These are phyloP conservation scores for Athelia sp. DNA, from an alignment of 1,284 basidiomycete genomes.

Conservation along the genomic window DNA sequence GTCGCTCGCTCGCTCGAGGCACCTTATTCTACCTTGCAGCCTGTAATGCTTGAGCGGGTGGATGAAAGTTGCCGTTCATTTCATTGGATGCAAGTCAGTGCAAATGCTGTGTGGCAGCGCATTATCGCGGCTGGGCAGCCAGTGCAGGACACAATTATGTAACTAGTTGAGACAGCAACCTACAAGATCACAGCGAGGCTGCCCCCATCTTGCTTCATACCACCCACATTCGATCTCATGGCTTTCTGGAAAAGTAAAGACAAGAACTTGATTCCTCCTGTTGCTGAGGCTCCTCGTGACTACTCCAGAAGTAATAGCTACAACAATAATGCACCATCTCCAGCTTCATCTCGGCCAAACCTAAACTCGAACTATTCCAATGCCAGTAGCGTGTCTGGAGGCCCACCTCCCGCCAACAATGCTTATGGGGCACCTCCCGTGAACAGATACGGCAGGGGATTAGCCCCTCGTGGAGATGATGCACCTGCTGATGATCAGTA, in stretches of 20 bases:
- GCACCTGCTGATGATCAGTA: constrained; percentile 51
- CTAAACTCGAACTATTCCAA: constrained; percentile 17
- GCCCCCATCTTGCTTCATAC: too few species aligned
- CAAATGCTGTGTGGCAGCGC: too few species aligned
- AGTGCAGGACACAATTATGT: too few species aligned
- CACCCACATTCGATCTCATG: constrained; percentile 36
- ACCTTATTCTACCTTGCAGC: too few species aligned
- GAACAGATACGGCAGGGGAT: constrained; percentile 47
- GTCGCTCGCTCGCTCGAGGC: too few species aligned
- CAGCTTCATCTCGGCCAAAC: constrained; percentile 44
- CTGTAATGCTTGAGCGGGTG: too few species aligned
- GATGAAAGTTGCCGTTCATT: too few species aligned
- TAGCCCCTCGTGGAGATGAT: constrained; percentile 57
- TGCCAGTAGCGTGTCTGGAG: constrained; percentile 15
- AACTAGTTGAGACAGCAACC: too few species aligned
- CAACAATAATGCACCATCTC: constrained; percentile 33
- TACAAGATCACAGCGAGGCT: too few species aligned
- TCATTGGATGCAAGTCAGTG: too few species aligned
- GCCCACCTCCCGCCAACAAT: constrained; percentile 23
- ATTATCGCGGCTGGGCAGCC: too few species aligned
- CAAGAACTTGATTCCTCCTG: constrained; percentile 66
- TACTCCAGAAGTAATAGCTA: neutral
- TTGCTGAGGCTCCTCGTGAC: constrained; percentile 17
- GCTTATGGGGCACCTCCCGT: constrained; percentile 18
- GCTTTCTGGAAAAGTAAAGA: constrained; percentile 75